Percentiles rank a stretch among this genome's conserved stretches.
These are phyloP conservation scores for Fusarium tuaranense DNA, from an alignment of 2,329 filamentous ascomycete species.

Conservation along the genomic window DNA sequence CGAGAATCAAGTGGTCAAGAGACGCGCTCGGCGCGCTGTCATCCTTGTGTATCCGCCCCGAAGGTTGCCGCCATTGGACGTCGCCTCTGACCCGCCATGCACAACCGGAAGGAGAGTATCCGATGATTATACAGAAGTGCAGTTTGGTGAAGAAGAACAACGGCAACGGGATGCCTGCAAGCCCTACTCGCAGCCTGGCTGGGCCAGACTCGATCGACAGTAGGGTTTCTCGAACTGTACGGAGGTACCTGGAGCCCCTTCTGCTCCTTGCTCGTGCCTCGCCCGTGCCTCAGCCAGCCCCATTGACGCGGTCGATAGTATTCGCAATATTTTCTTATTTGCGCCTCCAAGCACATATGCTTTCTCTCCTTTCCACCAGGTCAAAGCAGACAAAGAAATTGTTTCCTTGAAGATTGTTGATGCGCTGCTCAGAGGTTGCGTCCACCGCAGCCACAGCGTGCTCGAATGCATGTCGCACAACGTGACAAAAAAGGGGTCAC, in stretches of 20 bases:
- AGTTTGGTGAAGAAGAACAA: constrained; percentile 15
- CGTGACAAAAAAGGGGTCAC: constrained; percentile 29
- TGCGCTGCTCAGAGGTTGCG: neutral
- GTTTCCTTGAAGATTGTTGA: neutral
- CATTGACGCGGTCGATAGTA: neutral
- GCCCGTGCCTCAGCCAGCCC: constrained; percentile 20
- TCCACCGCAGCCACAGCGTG: neutral
- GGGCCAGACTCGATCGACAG: constrained; percentile 39
- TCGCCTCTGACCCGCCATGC: constrained; percentile 27
- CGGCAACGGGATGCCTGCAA: constrained; percentile 14
- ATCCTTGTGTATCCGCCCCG: constrained; percentile 24
- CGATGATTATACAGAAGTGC: constrained; percentile 17
- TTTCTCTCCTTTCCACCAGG: neutral
- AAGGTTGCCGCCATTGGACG: constrained; percentile 35
- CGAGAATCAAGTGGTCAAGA: constrained; percentile 33
- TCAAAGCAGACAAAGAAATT: neutral
- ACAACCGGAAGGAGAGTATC: constrained; percentile 15
- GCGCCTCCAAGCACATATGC: neutral
- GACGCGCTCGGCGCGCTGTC: constrained; percentile 41
- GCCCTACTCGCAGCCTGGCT: constrained; percentile 14
- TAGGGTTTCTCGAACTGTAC: constrained; percentile 30
- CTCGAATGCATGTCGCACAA: neutral
- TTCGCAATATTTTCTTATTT: neutral
- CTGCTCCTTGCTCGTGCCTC: constrained; percentile 4
- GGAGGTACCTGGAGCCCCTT: neutral